Conservation (phyloP, 305 asterid genomes). For the Lippia alba region DNA sequence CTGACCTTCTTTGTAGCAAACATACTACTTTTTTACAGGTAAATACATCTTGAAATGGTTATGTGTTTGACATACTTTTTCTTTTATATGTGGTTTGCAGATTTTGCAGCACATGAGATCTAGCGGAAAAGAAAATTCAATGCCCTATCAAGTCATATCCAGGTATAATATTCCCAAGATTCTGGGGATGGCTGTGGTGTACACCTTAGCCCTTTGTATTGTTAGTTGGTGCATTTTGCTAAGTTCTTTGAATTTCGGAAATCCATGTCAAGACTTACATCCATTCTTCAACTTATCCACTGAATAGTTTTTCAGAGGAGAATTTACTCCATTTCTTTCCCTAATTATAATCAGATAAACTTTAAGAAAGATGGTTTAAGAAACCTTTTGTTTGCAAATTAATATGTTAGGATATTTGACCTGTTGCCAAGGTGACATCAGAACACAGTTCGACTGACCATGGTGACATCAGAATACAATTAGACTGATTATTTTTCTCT, state of each 20-base stretch:
- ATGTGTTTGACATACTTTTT: constrained; percentile 17
- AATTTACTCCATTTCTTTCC: constrained; percentile 11
- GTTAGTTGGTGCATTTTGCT: constrained; percentile 23
- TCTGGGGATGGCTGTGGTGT: constrained; percentile 24
- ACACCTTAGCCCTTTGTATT: constrained; percentile 30
- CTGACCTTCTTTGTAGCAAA: constrained; percentile 26
- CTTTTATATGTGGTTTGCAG: constrained; percentile 45
- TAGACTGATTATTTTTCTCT: constrained; percentile 21
- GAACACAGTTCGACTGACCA: constrained; percentile 15
- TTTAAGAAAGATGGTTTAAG: constrained; percentile 2
- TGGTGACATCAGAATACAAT: constrained; percentile 13
- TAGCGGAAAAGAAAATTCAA: constrained; percentile 96
- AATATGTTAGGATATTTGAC: constrained; percentile 5
- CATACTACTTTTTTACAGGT: not conserved
- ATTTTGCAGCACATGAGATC: constrained; percentile 97
- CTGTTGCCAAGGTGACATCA: constrained; percentile 7
- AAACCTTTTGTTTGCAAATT: constrained; percentile 2
- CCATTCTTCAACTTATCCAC: not conserved
- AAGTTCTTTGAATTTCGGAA: constrained; percentile 28
- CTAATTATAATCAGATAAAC: constrained; percentile 24
- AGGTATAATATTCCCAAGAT: constrained; percentile 55
- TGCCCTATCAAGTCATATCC: constrained; percentile 98
- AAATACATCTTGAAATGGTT: constrained; percentile 28
- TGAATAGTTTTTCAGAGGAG: not conserved
- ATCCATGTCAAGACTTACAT: constrained; percentile 4